These are phyloP conservation scores for Mycena capillaripes DNA, from an alignment of 768 basidiomycete genomes.

Conservation along the genomic window DNA sequence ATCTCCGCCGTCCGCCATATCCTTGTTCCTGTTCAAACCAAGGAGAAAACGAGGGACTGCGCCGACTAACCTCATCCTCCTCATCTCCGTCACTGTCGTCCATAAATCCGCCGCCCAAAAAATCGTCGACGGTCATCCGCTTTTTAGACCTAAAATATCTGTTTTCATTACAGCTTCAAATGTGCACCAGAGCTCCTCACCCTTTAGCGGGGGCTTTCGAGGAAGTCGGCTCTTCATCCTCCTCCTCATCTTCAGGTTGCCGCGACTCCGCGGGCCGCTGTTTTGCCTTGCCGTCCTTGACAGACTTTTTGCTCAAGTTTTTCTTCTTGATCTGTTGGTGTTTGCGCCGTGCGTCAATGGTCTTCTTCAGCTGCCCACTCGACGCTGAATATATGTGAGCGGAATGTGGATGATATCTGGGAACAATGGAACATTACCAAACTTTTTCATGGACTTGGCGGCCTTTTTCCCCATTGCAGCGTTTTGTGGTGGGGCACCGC, in stretches of 20 bases:
- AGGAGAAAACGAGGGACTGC: background rate
- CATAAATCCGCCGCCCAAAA: conserved; percentile 83
- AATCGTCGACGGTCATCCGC: conserved; percentile 81
- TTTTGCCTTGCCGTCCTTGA: conserved; percentile 53
- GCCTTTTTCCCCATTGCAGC: conserved; percentile 67
- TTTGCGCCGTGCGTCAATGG: conserved; percentile 87
- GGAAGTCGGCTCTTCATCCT: conserved; percentile 47
- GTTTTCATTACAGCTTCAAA: background rate
- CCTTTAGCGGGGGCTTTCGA: conserved; percentile 46
- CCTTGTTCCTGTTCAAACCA: conserved; percentile 35
- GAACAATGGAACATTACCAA: too few relatives aligned
- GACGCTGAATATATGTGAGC: too few relatives aligned
- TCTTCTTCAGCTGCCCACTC: conserved; percentile 90
- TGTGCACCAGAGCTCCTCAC: conserved; percentile 33
- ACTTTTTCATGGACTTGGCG: conserved; percentile 88
- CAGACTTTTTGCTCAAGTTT: conserved; percentile 70
- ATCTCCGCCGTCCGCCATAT: conserved; percentile 43
- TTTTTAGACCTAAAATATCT: conserved; percentile 51
- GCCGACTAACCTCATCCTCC: conserved; percentile 40
- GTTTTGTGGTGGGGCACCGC: too few relatives aligned
- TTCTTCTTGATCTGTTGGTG: conserved; percentile 83
- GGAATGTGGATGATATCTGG: too few relatives aligned
- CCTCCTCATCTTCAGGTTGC: conserved; percentile 41
- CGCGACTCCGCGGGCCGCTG: conserved; percentile 15
- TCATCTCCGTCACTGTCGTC: conserved; percentile 68